A percentile compares a stretch with the other conserved stretches of the same genome.
Conservation (phyloP, 768 basidiomycete genomes). For the Kwoniella shandongensis region DNA sequence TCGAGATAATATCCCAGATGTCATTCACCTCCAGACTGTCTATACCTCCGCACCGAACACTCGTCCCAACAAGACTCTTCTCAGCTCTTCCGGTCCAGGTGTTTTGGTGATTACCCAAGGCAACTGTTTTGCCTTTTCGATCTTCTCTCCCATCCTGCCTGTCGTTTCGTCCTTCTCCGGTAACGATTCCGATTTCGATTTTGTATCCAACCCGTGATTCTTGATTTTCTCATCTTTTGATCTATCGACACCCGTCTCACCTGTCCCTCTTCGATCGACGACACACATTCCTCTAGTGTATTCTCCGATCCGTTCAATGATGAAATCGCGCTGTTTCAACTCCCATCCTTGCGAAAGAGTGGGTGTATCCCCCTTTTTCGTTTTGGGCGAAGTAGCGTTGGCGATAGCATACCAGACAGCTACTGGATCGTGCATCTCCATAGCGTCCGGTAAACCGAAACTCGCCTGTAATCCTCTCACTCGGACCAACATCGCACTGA, state of each 20-base stretch:
- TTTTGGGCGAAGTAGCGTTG: slow-evolving; percentile 31
- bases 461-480: slow-evolving; percentile 73
- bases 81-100: slow-evolving; percentile 43
- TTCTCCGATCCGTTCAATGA: slow-evolving; percentile 73
- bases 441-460: slow-evolving; percentile 71
- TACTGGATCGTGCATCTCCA: slow-evolving; percentile 88
- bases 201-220: slow-evolving; percentile 12
- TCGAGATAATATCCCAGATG: neutral
- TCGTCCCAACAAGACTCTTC: slow-evolving; percentile 38
- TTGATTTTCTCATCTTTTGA: slow-evolving; percentile 35
- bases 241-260: slow-evolving; percentile 62
- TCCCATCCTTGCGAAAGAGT: slow-evolving; percentile 62
- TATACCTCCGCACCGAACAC: slow-evolving; percentile 45
- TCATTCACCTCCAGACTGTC: neutral
- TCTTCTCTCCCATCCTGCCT: slow-evolving; percentile 26
- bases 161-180: slow-evolving; percentile 23
- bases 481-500: slow-evolving; percentile 73
- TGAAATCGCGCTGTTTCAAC: slow-evolving; percentile 60
- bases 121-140: slow-evolving; percentile 23
- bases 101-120: slow-evolving; percentile 43
- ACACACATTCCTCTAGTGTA: slow-evolving; percentile 84
- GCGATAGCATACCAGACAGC: slow-evolving; percentile 81
- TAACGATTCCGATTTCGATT: too few species aligned
- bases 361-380: slow-evolving; percentile 36
- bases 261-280: slow-evolving; percentile 66